Conservation (phyloP, 805 yeast genomes). For the Metschnikowia kofuensis region DNA sequence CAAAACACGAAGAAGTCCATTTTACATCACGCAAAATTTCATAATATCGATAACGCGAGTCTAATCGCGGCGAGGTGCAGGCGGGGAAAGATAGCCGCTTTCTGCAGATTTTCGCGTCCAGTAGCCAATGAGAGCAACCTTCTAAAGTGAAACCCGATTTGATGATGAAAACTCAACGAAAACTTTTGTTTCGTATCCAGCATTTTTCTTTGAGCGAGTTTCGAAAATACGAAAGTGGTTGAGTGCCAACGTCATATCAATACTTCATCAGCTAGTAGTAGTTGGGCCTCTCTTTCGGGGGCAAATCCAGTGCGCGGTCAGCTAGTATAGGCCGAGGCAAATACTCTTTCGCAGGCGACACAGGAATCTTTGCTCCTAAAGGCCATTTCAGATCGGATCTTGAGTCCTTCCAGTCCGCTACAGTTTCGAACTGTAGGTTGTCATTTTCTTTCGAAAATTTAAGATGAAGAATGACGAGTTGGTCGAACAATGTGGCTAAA, state of each 20-base stretch:
- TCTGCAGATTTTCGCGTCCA: neutral
- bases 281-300: neutral
- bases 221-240: no score
- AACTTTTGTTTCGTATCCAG: no score
- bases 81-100: neutral
- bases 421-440: constrained; percentile 35
- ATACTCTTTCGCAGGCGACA: constrained; percentile 24
- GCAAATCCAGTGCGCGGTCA: neutral
- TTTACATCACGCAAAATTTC: neutral
- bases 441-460: constrained; percentile 45
- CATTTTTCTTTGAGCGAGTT: no score
- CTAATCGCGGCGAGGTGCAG: neutral
- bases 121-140: no score
- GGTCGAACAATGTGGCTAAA: constrained; percentile 39
- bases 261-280: neutral
- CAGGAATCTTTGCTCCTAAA: constrained; percentile 36
- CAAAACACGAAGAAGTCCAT: neutral
- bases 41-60: neutral
- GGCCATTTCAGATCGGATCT: constrained; percentile 44
- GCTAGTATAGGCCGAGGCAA: constrained; percentile 17
- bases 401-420: constrained; percentile 34
- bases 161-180: no score
- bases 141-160: no score
- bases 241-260: no score
- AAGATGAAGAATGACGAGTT: constrained; percentile 35